A percentile compares a stretch with the other conserved stretches of the same genome.
These are phyloP conservation scores for Hanseniaspora vineae DNA, from an alignment of 805 yeast species.

Conservation along the genomic window DNA sequence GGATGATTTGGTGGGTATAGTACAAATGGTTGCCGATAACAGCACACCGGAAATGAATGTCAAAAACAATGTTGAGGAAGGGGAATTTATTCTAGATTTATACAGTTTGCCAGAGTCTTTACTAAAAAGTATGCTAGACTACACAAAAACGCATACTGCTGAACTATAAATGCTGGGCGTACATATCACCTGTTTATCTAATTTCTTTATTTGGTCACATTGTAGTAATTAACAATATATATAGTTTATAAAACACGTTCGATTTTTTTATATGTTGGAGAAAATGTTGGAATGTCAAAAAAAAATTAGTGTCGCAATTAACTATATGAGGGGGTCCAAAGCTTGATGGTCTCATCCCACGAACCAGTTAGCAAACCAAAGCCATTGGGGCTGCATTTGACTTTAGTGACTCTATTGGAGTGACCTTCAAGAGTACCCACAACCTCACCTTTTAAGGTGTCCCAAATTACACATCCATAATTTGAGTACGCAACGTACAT, in stretches of 20 bases:
- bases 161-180: constrained; percentile 11
- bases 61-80: constrained; percentile 90
- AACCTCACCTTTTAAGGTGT: constrained; percentile 47
- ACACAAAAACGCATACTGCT: constrained; percentile 56
- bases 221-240: no score
- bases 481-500: constrained; percentile 69
- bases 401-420: constrained; percentile 44
- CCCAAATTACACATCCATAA: constrained; percentile 68
- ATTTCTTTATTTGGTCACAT: no score
- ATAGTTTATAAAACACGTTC: neutral
- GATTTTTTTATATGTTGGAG: neutral
- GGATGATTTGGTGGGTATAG: constrained; percentile 88
- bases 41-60: constrained; percentile 90
- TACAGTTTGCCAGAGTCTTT: constrained; percentile 85
- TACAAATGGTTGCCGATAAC: constrained; percentile 95
- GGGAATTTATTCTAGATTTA: constrained; percentile 93
- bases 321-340: constrained; percentile 40
- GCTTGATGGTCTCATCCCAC: constrained; percentile 62
- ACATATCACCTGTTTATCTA: no score
- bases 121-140: constrained; percentile 89
- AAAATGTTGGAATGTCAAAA: no score
- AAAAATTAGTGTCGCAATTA: no score
- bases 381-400: constrained; percentile 62
- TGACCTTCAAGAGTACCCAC: constrained; percentile 61
- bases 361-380: constrained; percentile 65